These are phyloP conservation scores for Wickerhamomyces chaumierensis DNA, from an alignment of 805 yeast genomes.

Conservation along the genomic window DNA sequence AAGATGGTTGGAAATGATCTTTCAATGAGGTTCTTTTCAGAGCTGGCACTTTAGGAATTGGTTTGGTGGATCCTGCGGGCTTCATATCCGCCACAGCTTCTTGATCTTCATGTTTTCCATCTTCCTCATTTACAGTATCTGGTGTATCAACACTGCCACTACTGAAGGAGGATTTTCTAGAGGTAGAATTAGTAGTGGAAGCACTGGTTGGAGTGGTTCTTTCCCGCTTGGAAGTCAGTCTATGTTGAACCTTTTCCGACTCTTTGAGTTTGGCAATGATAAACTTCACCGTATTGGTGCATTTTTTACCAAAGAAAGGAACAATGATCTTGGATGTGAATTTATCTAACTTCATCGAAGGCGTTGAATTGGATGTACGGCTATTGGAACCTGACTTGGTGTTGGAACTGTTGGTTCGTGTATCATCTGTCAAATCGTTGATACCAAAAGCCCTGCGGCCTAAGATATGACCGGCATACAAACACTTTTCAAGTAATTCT, in stretches of 20 bases:
- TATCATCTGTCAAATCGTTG: background rate
- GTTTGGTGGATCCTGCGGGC: background rate
- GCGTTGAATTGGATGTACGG: conserved; percentile 24
- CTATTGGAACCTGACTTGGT: conserved; percentile 20
- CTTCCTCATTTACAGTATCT: no score
- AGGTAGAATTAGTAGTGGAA: background rate
- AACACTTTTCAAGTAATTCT: background rate
- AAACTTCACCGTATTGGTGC: conserved; percentile 35
- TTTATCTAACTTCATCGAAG: conserved; percentile 16
- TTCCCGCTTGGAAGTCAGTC: background rate
- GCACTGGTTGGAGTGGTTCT: background rate
- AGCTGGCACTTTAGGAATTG: background rate
- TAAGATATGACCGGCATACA: background rate
- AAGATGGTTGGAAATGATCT: background rate
- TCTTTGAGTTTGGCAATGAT: conserved; percentile 37
- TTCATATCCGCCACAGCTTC: no score
- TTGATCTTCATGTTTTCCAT: no score
- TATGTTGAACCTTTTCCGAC: background rate
- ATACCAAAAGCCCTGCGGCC: background rate
- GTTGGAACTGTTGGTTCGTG: no score
- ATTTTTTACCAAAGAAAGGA: conserved; percentile 38
- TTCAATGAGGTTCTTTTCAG: background rate
- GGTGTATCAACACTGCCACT: no score
- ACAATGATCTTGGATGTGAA: conserved; percentile 40
- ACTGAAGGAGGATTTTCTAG: background rate